Base-by-base conservation (phyloP, 2,329 filamentous ascomycete species). In the Paecilomyces formosus region DNA sequence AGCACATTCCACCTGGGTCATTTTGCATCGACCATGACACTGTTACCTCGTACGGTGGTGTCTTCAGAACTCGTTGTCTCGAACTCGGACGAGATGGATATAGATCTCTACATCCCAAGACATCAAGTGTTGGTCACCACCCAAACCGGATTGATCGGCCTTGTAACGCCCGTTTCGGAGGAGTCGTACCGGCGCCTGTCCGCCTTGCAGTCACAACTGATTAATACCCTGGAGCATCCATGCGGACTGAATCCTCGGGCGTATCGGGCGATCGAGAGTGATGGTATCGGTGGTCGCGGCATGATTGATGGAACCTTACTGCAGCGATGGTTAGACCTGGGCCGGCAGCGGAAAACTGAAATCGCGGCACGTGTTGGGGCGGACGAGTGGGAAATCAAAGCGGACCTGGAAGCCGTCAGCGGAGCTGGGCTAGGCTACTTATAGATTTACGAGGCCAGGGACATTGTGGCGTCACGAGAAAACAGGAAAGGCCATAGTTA, bases 1-100 rank as follows among this genome's bases (percentile, higher is more conserved):
- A 90, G 89, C 56, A 90, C 91, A 59, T 97, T 99, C 77, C 88
- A 92, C 70, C 86, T 90, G 0, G 92, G 90, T 39, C 90, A 96
- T 72, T 83, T 88, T 63, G 85, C 89, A 0, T 88, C 89, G 0
- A 84, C 83, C 39, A 88, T 92, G 65, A 85, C 88, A 21, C 84
- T 97, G 54, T 81, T 97, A 33, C 88, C 90, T 1, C 86, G 86
- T 15, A 85, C 84, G 3, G 73, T 84, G 54, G 78, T 78, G 15
- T 71, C 81, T 55, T 75, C 76, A 60, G 71, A 73, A 55, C 56
- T 68, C 59, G 53, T 67, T 65, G 63, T 67, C 61, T 58, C 72
- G 67, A 61, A 69, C 68, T 63, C 70, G 64, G 65, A 74, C 64
- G 63, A 73, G 63, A 73, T 78, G 72, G 70, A 76, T 51, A 60